Conservation (phyloP, 106 monocot genomes). For the Posidonia australis region DNA sequence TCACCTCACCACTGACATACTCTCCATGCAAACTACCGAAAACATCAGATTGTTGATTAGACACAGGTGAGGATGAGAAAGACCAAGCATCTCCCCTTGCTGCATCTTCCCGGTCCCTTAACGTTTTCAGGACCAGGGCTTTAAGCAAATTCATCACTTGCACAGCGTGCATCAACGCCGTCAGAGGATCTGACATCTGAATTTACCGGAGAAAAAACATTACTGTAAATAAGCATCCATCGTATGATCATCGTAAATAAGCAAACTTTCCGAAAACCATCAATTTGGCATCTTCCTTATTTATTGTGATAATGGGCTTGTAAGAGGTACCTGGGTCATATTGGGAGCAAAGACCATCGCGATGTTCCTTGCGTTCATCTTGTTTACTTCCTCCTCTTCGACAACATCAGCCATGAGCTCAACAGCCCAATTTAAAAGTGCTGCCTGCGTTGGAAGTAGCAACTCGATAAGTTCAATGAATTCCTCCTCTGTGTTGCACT, state of each 20-base stretch:
- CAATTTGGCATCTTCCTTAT: too few relatives aligned
- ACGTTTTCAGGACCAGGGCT: constrained; percentile 55
- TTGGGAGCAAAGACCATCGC: constrained; percentile 98
- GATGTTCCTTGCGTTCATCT: constrained; percentile 98
- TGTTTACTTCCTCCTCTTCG: constrained; percentile 76
- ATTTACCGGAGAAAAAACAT: neutral
- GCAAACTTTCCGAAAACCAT: neutral
- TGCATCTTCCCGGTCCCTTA: constrained; percentile 67
- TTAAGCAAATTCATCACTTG: constrained; percentile 98
- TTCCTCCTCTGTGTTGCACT: constrained; percentile 80
- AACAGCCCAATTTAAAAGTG: constrained; percentile 78
- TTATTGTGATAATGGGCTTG: neutral
- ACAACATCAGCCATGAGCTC: constrained; percentile 97
- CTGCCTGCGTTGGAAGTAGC: constrained; percentile 56
- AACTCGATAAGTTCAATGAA: constrained; percentile 64
- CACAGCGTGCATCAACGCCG: constrained; percentile 93
- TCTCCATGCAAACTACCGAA: too few relatives aligned
- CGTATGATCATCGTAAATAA: neutral
- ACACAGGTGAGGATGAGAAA: neutral
- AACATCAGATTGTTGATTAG: neutral
- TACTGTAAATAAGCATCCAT: neutral
- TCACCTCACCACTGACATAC: too few relatives aligned
- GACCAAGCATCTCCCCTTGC: neutral
- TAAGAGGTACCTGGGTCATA: constrained; percentile 79
- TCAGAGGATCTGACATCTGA: constrained; percentile 96